These are phyloP conservation scores for Suhomyces xylopsoci DNA, from an alignment of 805 yeast species.

Conservation along the genomic window DNA sequence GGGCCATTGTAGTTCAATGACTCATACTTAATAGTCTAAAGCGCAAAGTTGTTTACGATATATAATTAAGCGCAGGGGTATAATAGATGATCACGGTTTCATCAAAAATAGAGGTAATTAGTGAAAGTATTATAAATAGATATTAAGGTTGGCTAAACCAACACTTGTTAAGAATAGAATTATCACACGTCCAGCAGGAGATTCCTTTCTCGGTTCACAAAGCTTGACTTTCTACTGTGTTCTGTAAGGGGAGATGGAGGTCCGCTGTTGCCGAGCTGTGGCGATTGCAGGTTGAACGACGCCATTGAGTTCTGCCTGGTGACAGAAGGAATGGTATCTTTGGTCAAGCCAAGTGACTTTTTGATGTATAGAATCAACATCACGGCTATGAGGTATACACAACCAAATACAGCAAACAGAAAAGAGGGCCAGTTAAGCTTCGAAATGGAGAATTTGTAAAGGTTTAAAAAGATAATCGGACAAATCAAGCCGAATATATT, in stretches of 20 bases:
- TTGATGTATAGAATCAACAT: background rate
- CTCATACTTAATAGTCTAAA: background rate
- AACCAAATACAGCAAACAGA: background rate
- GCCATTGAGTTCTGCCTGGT: background rate
- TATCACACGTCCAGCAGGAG: background rate
- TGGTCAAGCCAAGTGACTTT: background rate
- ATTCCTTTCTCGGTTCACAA: background rate
- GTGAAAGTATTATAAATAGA: background rate
- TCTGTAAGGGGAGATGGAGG: background rate
- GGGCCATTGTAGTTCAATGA: background rate
- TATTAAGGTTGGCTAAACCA: background rate
- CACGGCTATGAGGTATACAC: background rate
- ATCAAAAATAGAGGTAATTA: background rate
- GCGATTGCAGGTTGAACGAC: background rate
- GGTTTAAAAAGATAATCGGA: constrained; percentile 46
- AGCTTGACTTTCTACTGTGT: background rate
- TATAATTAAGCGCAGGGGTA: background rate
- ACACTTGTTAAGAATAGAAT: background rate
- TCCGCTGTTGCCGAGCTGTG: background rate
- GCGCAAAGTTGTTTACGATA: background rate
- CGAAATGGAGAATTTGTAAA: constrained; percentile 33
- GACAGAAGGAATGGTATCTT: background rate
- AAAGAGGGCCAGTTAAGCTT: background rate
- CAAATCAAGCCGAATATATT: constrained; percentile 45
- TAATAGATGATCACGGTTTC: background rate